phyloP scores from a whole-genome alignment of 768 basidiomycete genomes.

The Russula compacta region DNA sequence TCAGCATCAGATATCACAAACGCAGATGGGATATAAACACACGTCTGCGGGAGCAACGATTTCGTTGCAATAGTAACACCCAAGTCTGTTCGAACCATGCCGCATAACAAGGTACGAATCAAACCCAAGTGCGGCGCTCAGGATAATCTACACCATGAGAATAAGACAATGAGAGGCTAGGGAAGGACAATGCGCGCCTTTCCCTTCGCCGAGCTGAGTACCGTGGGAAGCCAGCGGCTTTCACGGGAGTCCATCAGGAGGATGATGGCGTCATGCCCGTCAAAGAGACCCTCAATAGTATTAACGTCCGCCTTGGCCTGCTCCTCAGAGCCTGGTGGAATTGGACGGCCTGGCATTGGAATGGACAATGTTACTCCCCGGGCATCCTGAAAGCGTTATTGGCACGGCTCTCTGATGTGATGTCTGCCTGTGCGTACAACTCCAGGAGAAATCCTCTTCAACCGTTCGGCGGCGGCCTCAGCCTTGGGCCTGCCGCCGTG shows the following conservation, averaged over 20 bases:
- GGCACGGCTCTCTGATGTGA: neutral
- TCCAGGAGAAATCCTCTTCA: constrained; percentile 89
- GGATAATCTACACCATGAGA: constrained; percentile 52
- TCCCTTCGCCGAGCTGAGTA: constrained; percentile 72
- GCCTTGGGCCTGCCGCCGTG: constrained; percentile 93
- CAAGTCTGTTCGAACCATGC: constrained; percentile 50
- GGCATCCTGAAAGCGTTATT: constrained; percentile 50
- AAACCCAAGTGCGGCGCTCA: constrained; percentile 93
- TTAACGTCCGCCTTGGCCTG: constrained; percentile 60
- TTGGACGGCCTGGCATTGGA: constrained; percentile 97
- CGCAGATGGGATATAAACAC: constrained; percentile 21
- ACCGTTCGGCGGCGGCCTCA: constrained; percentile 71
- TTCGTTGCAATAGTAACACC: constrained; percentile 98
- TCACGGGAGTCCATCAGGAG: constrained; percentile 96
- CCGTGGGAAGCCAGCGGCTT: constrained; percentile 91
- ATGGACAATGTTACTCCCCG: constrained; percentile 70
- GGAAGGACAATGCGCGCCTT: constrained; percentile 45
- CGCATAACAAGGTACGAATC: constrained; percentile 97
- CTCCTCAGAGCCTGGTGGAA: constrained; percentile 48
- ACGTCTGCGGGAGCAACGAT: constrained; percentile 95
- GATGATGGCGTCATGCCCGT: constrained; percentile 83
- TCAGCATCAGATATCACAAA: neutral
- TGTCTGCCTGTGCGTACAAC: constrained; percentile 49
- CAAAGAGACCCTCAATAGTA: constrained; percentile 67
- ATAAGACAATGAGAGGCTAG: neutral